phyloP scores from a whole-genome alignment of 176 grass and related monocot genomes.

The Bothriochloa decipiens region DNA sequence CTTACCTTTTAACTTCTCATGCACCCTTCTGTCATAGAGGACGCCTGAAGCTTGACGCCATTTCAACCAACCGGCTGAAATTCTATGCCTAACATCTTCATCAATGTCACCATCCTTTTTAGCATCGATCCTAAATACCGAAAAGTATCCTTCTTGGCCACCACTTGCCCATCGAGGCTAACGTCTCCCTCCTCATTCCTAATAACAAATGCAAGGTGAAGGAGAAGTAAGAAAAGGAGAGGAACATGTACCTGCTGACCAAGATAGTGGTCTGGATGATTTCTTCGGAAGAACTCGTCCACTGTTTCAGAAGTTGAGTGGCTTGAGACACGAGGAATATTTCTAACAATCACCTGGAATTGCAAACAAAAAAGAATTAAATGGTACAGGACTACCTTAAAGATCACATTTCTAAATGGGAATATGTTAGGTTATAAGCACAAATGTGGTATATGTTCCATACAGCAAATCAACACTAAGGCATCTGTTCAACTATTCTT shows the following conservation, averaged over 20 bases:
- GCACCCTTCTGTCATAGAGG: no score
- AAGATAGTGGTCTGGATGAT: conserved; percentile 95
- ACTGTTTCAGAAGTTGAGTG: conserved; percentile 90
- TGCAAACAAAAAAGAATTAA: conserved; percentile 23
- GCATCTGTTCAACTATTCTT: background rate
- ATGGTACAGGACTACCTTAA: background rate
- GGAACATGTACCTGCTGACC: conserved; percentile 72
- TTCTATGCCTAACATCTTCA: no score
- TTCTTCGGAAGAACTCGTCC: conserved; percentile 87
- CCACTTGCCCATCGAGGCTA: no score
- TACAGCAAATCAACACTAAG: background rate
- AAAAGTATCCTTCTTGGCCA: no score
- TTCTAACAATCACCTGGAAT: conserved; percentile 92
- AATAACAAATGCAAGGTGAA: background rate
- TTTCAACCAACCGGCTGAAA: no score
- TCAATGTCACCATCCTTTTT: no score
- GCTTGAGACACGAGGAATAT: conserved; percentile 70
- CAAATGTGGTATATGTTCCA: background rate
- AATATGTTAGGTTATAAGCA: background rate
- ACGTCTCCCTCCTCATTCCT: no score
- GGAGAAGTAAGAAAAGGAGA: conserved; percentile 7
- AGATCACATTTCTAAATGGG: background rate
- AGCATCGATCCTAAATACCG: no score
- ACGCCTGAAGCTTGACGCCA: no score
- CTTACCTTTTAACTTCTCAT: no score